Evolutionary conservation across 2,329 filamentous ascomycete species (phyloP), one percentile per base, ranked within the genome.

Genomic region (Trichophyton simii): DNA sequence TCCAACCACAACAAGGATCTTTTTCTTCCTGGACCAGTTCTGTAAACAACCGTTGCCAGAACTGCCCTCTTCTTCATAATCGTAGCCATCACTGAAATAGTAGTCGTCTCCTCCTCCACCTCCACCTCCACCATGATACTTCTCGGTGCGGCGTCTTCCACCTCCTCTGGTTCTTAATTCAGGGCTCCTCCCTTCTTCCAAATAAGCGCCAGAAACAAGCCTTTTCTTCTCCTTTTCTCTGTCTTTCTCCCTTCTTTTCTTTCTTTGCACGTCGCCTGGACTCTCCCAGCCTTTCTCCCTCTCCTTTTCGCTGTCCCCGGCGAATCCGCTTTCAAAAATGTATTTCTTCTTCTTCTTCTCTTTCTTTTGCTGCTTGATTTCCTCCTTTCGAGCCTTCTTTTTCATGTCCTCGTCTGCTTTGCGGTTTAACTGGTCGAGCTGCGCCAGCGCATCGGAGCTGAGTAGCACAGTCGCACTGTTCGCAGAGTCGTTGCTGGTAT

Each of bases 121-220:
- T 63, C 65, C 59, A 65, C 61, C 76, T 50, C 79, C 57, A 69
- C 72, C 80, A 75, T 72, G 82, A 79, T 68, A 80, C 74, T 68
- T 80, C 77, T 68, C 79, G 48, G 69, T 70, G 42, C 72, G 68
- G 64, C 72, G 69, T 25, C 48, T 80, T 76, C 62, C 59, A 77
- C 73, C 65, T 69, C 65, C 80, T 75, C 68, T 80, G 75, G 68
- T 81, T 77, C 64, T 80, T 75, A 72, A 80, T 77, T 71, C 81
- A 69, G 74, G 69, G 54, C 69, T 72, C 42, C 72, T 77, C 0
- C 86, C 87, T 70, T 89, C 87, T 68, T 89, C 87, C 66, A 87
- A 76, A 18, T 87, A 74, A 0, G 85, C 84, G 20, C 86, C 87
- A 64, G 87, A 89, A 20, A 87, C 85, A n/a, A 88, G 78, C 63